phyloP scores from a whole-genome alignment of 2,329 filamentous ascomycete genomes.

The Hawksworthiomyces lignivorus region DNA sequence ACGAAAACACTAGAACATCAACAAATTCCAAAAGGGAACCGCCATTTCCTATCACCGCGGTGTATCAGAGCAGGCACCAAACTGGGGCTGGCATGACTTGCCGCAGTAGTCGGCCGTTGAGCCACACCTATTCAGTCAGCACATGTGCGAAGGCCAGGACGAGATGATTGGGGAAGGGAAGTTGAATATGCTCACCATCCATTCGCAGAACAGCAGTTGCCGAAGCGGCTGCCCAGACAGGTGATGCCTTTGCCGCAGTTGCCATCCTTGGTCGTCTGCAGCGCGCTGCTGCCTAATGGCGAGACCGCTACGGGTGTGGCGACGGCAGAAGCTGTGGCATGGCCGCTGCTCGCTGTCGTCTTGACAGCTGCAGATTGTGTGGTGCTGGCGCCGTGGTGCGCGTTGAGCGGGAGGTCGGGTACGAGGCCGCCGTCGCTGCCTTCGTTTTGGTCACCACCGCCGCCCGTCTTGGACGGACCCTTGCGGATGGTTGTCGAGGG shows the following conservation, averaged over 20 bases:
- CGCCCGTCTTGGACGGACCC: not conserved
- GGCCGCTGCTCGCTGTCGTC: too few species aligned
- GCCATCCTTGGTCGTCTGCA: constrained; percentile 4
- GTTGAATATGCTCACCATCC: constrained; percentile 6
- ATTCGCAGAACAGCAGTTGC: constrained; percentile 12
- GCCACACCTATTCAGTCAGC: constrained; percentile 2
- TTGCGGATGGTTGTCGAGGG: constrained; percentile 5
- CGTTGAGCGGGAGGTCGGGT: not conserved
- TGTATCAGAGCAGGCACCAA: constrained; percentile 3
- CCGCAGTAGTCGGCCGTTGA: constrained; percentile 10
- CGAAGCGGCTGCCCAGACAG: constrained; percentile 8
- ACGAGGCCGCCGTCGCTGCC: not conserved
- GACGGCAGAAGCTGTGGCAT: not conserved
- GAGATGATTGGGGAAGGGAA: not conserved
- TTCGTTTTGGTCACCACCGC: not conserved
- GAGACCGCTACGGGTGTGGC: not conserved
- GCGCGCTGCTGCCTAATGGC: not conserved
- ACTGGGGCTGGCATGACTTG: constrained; percentile 7
- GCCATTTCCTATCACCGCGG: too few species aligned
- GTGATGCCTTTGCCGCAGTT: constrained; percentile 10
- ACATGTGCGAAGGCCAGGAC: not conserved
- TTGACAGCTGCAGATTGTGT: too few species aligned
- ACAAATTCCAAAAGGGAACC: too few species aligned
- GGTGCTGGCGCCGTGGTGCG: not conserved
- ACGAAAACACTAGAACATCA: too few species aligned